Percentiles rank a stretch among this genome's conserved stretches.
phyloP scores from a whole-genome alignment of 164 flowering plant genomes.

The Berberis vulgaris region DNA sequence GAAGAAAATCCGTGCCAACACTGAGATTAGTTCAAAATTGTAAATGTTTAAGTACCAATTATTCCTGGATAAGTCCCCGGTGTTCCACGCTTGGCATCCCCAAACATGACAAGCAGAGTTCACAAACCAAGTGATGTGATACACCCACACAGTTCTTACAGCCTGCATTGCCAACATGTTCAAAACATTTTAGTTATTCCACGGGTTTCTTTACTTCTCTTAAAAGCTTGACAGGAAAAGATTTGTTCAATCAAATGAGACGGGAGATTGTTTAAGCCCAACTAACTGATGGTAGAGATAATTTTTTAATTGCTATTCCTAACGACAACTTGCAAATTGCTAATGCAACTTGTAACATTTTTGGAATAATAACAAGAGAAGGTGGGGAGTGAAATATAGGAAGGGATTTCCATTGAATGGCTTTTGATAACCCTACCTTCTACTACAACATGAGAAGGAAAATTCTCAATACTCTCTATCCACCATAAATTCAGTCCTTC shows the following conservation, averaged over 20 bases:
- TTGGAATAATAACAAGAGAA: too few species aligned
- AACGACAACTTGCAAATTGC: too few species aligned
- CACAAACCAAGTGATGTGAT: conserved; percentile 74
- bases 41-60: conserved; percentile 46
- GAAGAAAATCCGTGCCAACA: neutral
- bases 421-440: too few species aligned
- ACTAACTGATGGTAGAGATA: neutral
- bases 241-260: neutral
- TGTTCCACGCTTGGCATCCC: conserved; percentile 78
- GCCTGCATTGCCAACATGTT: conserved; percentile 36
- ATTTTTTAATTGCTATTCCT: too few species aligned
- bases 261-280: neutral
- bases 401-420: too few species aligned
- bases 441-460: neutral
- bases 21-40: neutral
- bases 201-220: neutral
- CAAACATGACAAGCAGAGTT: conserved; percentile 88
- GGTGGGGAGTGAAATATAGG: too few species aligned
- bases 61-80: conserved; percentile 69
- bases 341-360: too few species aligned
- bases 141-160: conserved; percentile 58
- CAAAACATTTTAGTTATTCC: neutral
- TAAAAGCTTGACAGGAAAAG: neutral
- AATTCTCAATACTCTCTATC: neutral
- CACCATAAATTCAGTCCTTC: neutral